Evolutionary conservation across 208 protist genomes (phyloP), one percentile per base, ranked within the genome.

Genomic region (Willaertia magna): DNA sequence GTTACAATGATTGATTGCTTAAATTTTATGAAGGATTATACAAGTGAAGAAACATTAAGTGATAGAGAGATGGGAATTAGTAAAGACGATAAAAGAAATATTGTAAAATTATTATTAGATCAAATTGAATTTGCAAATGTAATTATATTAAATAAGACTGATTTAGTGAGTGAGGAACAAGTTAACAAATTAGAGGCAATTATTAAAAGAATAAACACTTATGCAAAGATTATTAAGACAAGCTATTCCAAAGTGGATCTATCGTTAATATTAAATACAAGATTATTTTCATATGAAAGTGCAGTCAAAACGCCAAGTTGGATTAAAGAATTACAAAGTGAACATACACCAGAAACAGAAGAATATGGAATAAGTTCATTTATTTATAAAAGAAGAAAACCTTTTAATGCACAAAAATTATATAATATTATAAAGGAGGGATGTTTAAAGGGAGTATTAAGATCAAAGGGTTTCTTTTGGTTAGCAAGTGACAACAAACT

Each of bases 91-190:
- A 26, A 43, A 52, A 79, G 85, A 87, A 85, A 39, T 26, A 84
- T 83, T 44, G 40, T 18, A 39, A 42, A 18, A 4, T 67, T 87
- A 3, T 49, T 86, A 0, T 39, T 81, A 18, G 93, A 95, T 39
- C 93, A 95, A 86, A 87, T 92, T 6, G 93, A 95, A 86, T 97
- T 95, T 88, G 90, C 93, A 6, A 90, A 97, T 87, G 87, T 94
- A 1, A 91, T 97, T 44, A 44, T 97, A 0, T 49, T 97, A 20
- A 97, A 97, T 89, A 97, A 97, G 89, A 89, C 78, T 43, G 94
- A 96, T 87, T 52, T 96, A 0, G 88, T 94, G 14, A 85, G 18
- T 9, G 59, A 84, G 59, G 43, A 81, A 40, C n/a, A 81, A n/a
- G 6, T 81, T 20, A 4, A 51, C 0, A 46, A 47, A 30, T 18